Evolutionary conservation across 768 basidiomycete species (phyloP).

Genomic region (Lactifluus piperatus): DNA sequence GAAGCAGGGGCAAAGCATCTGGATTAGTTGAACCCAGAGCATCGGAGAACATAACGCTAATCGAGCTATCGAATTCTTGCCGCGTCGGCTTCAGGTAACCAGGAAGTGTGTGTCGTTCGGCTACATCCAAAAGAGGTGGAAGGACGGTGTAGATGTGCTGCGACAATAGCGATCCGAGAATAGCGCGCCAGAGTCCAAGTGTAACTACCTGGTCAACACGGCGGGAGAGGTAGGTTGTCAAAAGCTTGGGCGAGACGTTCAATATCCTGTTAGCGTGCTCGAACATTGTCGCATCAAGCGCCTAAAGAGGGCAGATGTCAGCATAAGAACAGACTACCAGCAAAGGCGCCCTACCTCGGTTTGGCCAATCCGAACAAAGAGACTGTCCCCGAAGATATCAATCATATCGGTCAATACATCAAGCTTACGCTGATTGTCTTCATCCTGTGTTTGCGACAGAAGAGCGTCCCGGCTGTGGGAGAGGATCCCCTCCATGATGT

Average conservation of each 20-base stretch:
- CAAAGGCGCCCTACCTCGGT: conserved; percentile 33
- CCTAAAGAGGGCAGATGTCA: conserved; percentile 25
- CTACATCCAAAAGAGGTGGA: conserved; percentile 34
- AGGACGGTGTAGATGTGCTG: conserved; percentile 29
- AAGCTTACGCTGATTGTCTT: conserved; percentile 18
- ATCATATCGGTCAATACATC: conserved; percentile 36
- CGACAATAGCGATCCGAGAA: conserved; percentile 37
- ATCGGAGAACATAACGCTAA: conserved; percentile 33
- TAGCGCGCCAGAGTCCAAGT: conserved; percentile 37
- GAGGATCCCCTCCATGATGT: conserved; percentile 31
- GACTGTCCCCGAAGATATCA: conserved; percentile 39
- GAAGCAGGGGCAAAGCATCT: conserved; percentile 28
- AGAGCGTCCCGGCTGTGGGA: conserved; percentile 27
- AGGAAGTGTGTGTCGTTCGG: conserved; percentile 34
- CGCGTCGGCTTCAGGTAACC: conserved; percentile 36
- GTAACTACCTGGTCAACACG: conserved; percentile 29
- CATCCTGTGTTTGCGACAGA: conserved; percentile 18
- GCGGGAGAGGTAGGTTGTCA: conserved; percentile 45
- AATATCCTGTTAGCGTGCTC: conserved; percentile 35
- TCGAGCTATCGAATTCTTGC: conserved; percentile 38
- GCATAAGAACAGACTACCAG: not conserved
- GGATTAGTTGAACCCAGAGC: conserved; percentile 27
- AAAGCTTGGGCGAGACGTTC: conserved; percentile 33
- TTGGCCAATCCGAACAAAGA: conserved; percentile 40
- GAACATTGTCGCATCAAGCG: conserved; percentile 37